A percentile compares a stretch with the other conserved stretches of the same genome.
These are phyloP conservation scores for Penicillium sp. DNA, from an alignment of 2,329 filamentous ascomycete genomes.

Conservation along the genomic window DNA sequence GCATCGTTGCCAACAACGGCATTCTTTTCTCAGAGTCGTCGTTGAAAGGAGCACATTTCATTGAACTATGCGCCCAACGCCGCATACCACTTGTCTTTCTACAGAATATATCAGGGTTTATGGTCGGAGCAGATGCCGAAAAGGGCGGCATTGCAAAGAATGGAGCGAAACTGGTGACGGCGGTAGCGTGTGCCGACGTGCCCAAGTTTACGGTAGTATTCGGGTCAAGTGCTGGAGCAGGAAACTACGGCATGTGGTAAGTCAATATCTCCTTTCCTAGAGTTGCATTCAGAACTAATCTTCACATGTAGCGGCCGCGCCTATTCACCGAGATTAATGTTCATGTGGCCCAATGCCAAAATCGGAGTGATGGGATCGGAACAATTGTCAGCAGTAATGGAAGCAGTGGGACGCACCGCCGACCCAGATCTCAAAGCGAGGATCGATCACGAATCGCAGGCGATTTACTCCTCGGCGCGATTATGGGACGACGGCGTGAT, in stretches of 20 bases:
- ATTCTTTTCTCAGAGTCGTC: constrained; percentile 87
- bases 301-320: constrained; percentile 64
- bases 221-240: constrained; percentile 87
- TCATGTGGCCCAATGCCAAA: constrained; percentile 97
- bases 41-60: constrained; percentile 93
- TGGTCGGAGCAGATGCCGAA: constrained; percentile 92
- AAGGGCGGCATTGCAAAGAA: constrained; percentile 96
- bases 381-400: constrained; percentile 90
- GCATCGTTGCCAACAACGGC: constrained; percentile 93
- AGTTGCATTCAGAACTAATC: background rate
- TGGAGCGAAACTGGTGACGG: constrained; percentile 92
- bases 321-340: constrained; percentile 85
- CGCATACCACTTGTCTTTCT: constrained; percentile 87
- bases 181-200: constrained; percentile 88
- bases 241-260: constrained; percentile 95
- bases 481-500: constrained; percentile 90
- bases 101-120: constrained; percentile 97
- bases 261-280: constrained; percentile 24
- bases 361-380: constrained; percentile 95
- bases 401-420: constrained; percentile 78
- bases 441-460: constrained; percentile 87
- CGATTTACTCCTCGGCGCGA: constrained; percentile 79
- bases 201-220: constrained; percentile 97
- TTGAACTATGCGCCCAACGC: constrained; percentile 88
- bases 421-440: constrained; percentile 76